Percentiles rank a stretch among this genome's conserved stretches.
Evolutionary conservation across 192 early-diverging fungal species (phyloP).

Genomic region (Phycomyces blakesleeanus): DNA sequence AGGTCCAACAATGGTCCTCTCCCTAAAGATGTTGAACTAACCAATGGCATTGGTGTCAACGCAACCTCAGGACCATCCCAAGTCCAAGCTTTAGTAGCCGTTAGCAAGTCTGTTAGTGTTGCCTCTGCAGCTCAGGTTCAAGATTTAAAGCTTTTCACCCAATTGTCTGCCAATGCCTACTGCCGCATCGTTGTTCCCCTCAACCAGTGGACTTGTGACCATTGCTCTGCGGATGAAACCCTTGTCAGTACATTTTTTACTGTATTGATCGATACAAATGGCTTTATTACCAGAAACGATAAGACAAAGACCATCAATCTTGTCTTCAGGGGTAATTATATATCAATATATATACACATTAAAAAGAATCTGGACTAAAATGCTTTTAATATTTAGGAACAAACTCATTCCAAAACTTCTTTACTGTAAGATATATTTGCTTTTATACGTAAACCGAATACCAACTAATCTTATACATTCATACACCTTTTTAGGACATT

Average conservation of each 20-base stretch:
- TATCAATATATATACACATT: no score
- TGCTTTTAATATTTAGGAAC: not conserved
- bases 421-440: conserved; percentile 3
- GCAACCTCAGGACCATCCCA: no score
- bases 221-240: conserved; percentile 19
- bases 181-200: conserved; percentile 10
- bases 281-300: conserved; percentile 17
- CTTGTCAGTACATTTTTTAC: conserved; percentile 14
- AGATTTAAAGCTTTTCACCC: conserved; percentile 5
- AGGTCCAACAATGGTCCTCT: no score
- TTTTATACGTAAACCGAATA: not conserved
- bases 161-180: conserved; percentile 24
- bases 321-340: conserved; percentile 16
- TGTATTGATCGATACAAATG: conserved; percentile 14
- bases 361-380: no score
- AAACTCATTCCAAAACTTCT: conserved; percentile 10
- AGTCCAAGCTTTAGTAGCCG: not conserved
- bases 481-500: conserved; percentile 6
- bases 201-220: conserved; percentile 8
- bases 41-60: no score
- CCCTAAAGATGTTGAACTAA: no score
- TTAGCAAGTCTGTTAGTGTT: not conserved
- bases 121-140: conserved; percentile 4
- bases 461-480: not conserved
- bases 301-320: conserved; percentile 17